phyloP scores from a whole-genome alignment of 83 land plant genomes.

The Thuja plicata region DNA sequence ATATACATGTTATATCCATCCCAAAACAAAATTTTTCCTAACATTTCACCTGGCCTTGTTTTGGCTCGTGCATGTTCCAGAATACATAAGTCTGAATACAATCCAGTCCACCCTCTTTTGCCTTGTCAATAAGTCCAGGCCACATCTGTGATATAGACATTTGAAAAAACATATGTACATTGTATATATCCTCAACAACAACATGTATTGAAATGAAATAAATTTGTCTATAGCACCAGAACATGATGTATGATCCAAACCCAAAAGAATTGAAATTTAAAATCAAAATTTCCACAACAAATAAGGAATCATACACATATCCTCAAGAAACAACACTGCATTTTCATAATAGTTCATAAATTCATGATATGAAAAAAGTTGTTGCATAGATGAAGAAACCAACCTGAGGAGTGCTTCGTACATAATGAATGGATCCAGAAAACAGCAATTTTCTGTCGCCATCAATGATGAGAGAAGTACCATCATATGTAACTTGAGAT shows the following conservation, averaged over 20 bases:
- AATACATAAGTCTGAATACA: conserved; percentile 11
- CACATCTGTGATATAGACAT: background rate
- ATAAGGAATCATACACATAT: no score
- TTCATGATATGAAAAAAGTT: background rate
- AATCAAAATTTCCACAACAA: no score
- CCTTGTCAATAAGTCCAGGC: conserved; percentile 4
- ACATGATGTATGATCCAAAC: background rate
- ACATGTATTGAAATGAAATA: background rate
- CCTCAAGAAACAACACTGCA: no score
- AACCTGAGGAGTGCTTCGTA: conserved; percentile 62
- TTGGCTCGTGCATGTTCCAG: conserved; percentile 14
- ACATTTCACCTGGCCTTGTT: conserved; percentile 8
- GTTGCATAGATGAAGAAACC: background rate
- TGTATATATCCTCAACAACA: background rate
- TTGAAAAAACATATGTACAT: background rate
- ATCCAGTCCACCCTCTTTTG: conserved; percentile 15
- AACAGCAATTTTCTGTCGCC: conserved; percentile 63
- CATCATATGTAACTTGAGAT: conserved; percentile 48
- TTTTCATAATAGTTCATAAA: no score
- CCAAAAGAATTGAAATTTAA: background rate
- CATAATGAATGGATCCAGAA: conserved; percentile 72
- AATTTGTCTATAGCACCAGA: background rate
- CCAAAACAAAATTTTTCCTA: background rate
- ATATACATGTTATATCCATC: background rate
- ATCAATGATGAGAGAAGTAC: conserved; percentile 48